These are phyloP conservation scores for Xylariales sp. DNA, from an alignment of 2,329 filamentous ascomycete genomes.

Conservation along the genomic window DNA sequence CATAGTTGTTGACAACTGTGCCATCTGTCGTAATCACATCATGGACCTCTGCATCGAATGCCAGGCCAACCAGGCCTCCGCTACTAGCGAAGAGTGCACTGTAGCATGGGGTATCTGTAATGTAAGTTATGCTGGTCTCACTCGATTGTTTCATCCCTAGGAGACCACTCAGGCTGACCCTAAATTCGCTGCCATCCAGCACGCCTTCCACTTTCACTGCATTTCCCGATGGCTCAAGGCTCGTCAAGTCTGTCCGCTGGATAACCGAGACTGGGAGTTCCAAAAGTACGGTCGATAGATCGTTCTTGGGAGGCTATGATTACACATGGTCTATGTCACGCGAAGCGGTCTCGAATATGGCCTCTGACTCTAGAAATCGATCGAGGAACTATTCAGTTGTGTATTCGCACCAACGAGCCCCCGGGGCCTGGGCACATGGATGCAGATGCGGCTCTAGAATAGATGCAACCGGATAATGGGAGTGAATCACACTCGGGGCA, in stretches of 20 bases:
- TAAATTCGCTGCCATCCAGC: conserved; percentile 48
- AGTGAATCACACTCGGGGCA: too few species aligned
- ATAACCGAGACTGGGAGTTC: conserved; percentile 99
- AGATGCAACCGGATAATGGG: too few species aligned
- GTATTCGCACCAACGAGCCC: too few species aligned
- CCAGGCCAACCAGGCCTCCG: conserved; percentile 96
- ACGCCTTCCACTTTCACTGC: conserved; percentile 99
- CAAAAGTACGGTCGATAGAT: conserved; percentile 92
- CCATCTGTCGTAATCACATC: conserved; percentile 98
- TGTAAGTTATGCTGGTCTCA: conserved; percentile 53
- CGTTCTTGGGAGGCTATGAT: too few species aligned
- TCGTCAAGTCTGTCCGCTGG: conserved; percentile 94
- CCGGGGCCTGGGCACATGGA: too few species aligned
- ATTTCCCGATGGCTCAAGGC: conserved; percentile 99
- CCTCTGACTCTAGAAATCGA: too few species aligned
- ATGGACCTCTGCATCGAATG: conserved; percentile 99
- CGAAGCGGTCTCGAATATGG: too few species aligned
- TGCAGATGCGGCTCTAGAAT: too few species aligned
- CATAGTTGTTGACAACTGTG: conserved; percentile 98
- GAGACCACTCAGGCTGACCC: conserved; percentile 27
- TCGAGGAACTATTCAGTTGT: too few species aligned
- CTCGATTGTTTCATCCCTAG: not conserved
- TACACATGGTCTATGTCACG: too few species aligned
- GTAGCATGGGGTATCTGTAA: conserved; percentile 99
- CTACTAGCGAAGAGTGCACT: conserved; percentile 96